A percentile compares a stretch with the other conserved stretches of the same genome.
Conservation (phyloP, 495 filamentous ascomycete genomes). For the Chaetomium cochliodes region DNA sequence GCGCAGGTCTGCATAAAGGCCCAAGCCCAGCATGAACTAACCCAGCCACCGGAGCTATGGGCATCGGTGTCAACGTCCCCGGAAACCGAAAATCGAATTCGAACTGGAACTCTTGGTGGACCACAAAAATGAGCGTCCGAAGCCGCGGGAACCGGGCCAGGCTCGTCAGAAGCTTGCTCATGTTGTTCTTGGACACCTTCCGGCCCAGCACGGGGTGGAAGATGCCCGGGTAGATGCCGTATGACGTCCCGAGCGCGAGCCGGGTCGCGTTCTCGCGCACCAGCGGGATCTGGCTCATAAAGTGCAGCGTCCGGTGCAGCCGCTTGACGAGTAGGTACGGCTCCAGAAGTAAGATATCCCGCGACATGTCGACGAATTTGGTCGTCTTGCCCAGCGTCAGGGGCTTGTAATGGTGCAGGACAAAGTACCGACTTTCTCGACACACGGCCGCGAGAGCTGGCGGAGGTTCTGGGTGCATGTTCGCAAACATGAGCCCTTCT, state of each 20-base stretch:
- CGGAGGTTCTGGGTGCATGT: conserved; percentile 48
- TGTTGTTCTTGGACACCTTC: conserved; percentile 50
- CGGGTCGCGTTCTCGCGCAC: conserved; percentile 45
- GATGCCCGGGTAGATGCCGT: conserved; percentile 47
- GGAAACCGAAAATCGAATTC: conserved; percentile 43
- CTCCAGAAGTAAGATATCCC: conserved; percentile 51
- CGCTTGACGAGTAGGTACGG: conserved; percentile 51
- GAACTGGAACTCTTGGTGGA: conserved; percentile 51
- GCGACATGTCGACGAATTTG: conserved; percentile 48
- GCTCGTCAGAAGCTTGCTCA: conserved; percentile 45
- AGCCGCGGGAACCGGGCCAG: conserved; percentile 46
- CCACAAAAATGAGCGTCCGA: conserved; percentile 45
- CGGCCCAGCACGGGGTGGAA: conserved; percentile 48
- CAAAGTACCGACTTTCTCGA: conserved; percentile 48
- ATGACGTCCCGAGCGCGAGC: conserved; percentile 49
- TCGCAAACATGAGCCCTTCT: conserved; percentile 49
- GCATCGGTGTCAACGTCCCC: conserved; percentile 31
- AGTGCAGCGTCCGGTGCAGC: conserved; percentile 48
- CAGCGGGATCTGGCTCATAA: conserved; percentile 49
- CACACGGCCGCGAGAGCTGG: conserved; percentile 49
- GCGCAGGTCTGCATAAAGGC: background rate
- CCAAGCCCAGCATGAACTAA: background rate
- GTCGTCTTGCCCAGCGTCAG: conserved; percentile 47
- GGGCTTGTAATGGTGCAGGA: conserved; percentile 49
- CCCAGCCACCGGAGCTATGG: background rate